Conservation (phyloP, 2,329 filamentous ascomycete genomes). For the Annulohypoxylon truncatum region DNA sequence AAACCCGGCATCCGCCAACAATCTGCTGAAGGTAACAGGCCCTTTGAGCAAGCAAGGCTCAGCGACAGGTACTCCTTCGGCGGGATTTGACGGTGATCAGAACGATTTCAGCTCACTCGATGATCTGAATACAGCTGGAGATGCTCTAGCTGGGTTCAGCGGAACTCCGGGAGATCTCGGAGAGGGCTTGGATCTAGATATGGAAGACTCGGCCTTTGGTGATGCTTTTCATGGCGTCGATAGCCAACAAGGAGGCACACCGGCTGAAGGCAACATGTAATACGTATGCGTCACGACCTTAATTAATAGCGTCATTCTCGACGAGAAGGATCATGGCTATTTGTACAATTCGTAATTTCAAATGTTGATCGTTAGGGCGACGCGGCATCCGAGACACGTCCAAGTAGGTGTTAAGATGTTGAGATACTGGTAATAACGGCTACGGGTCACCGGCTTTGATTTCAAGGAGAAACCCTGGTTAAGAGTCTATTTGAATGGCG, state of each 20-base stretch:
- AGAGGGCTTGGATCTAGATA: conserved; percentile 68
- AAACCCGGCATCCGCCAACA: conserved; percentile 40
- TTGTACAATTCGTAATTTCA: background rate
- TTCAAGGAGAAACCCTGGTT: background rate
- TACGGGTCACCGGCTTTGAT: background rate
- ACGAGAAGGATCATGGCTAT: background rate
- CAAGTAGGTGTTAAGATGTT: background rate
- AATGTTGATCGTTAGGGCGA: background rate
- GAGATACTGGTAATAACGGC: background rate
- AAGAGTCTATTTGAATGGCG: conserved; percentile 10
- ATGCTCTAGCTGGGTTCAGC: conserved; percentile 73
- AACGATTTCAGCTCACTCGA: conserved; percentile 73
- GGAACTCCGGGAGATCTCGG: conserved; percentile 67
- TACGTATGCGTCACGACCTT: background rate
- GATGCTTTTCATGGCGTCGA: conserved; percentile 80
- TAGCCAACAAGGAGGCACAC: conserved; percentile 46
- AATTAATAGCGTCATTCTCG: background rate
- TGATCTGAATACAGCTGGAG: conserved; percentile 76
- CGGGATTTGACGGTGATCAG: conserved; percentile 61
- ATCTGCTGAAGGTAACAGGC: conserved; percentile 38
- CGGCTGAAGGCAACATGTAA: conserved; percentile 48
- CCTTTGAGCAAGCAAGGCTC: conserved; percentile 55
- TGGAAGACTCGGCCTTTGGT: conserved; percentile 83
- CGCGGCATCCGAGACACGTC: background rate
- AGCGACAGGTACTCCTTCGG: conserved; percentile 59